These are phyloP conservation scores for Cutaneotrichosporon mucoides DNA, from an alignment of 1,284 basidiomycete genomes.

Conservation along the genomic window DNA sequence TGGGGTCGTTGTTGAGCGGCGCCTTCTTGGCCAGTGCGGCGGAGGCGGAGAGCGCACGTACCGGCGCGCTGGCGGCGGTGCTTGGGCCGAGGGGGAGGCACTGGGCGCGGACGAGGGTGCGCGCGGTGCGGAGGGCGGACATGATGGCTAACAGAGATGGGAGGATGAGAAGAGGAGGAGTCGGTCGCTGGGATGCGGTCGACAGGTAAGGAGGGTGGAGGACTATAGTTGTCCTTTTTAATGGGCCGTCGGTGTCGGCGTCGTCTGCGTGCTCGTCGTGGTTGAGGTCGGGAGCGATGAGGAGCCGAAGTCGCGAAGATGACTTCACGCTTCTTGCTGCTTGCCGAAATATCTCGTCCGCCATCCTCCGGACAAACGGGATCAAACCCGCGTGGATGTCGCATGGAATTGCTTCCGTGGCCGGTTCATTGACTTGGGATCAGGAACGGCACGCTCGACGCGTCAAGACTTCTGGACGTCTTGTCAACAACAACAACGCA, in stretches of 20 bases:
- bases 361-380: neutral
- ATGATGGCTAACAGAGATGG: constrained; percentile 1
- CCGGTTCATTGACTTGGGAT: too few species aligned
- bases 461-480: neutral
- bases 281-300: too few species aligned
- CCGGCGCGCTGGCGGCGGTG: neutral
- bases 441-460: neutral
- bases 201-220: too few species aligned
- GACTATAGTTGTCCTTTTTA: too few species aligned
- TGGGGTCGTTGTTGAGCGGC: constrained; percentile 2
- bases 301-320: neutral
- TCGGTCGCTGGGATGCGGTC: too few species aligned
- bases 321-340: too few species aligned
- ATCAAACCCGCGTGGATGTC: neutral
- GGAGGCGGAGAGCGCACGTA: constrained; percentile 12
- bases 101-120: constrained; percentile 8
- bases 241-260: too few species aligned
- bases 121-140: constrained; percentile 15
- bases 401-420: neutral
- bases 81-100: neutral
- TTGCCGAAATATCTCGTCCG: neutral
- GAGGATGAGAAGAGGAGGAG: too few species aligned
- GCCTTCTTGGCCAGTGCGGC: constrained; percentile 6
- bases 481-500: neutral
- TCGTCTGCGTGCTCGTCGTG: neutral